Evolutionary conservation across 768 basidiomycete species (phyloP), one percentile per base, ranked within the genome.

Genomic region (Termitomyces sp.): DNA sequence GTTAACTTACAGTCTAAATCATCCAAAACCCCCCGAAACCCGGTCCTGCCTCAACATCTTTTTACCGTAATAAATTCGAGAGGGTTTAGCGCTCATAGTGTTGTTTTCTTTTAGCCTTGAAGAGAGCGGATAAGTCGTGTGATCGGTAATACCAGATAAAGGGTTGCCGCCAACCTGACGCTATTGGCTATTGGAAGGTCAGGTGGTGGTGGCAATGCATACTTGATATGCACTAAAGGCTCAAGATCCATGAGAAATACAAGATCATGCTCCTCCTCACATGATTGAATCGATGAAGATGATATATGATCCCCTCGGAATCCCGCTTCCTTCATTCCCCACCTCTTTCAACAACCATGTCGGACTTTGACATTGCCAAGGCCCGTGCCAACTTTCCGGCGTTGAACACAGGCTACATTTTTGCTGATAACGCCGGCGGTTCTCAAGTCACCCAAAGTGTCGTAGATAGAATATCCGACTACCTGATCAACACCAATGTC

Each of bases 381-480:
- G 84, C 79, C 47, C 82, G 87, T 55, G 75, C 80, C 33, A 79
- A 80, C 40, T 91, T 91, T 68, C 89, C 88, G 4, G 72, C 85
- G 4, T 74, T 91, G 30, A 69, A 74, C 33, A 72, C 77, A 1
- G 84, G 83, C 1, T 90, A 78, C 65, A 79, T 89, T 61, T 91
- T 82, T 65, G 90, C 78, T 3, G 89, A 91, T 73, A 91, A 88
- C 60, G 90, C 89, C 0, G 89, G 88, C 0, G 89, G 89, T 8
- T 89, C 88, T 3, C 89, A 81, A 68, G 82, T 79, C 41, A 72
- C 82, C 1, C 74, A 79, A 50, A 72, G 71, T 51, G 84, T 85
- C 35, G 81, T 84, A 56, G 80, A 86, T 63, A 72, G 79, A 46
- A 79, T 91, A 65, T 77, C 76, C 23, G 85, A 89, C 67, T 93